Percentiles rank a stretch among this genome's conserved stretches.
Conservation (phyloP, 805 yeast genomes). For the Starmera amethionina region DNA sequence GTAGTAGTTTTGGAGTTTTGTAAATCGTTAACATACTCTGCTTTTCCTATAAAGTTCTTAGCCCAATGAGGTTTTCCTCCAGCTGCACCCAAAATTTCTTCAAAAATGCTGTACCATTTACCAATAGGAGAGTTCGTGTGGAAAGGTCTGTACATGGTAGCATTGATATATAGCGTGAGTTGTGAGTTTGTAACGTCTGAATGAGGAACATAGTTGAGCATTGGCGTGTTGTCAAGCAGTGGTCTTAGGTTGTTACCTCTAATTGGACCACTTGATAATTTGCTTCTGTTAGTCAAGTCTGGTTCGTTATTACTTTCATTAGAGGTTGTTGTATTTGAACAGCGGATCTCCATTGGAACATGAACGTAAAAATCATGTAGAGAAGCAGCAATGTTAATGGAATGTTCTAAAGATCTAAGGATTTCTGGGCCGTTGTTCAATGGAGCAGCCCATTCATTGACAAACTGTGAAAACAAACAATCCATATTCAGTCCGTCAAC, state of each 20-base stretch:
- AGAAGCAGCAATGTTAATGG: conserved; percentile 49
- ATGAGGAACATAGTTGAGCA: conserved; percentile 43
- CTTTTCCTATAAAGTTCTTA: conserved; percentile 73
- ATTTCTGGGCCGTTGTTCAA: conserved; percentile 67
- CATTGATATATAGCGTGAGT: conserved; percentile 79
- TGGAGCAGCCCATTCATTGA: conserved; percentile 97
- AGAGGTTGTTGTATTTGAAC: conserved; percentile 65
- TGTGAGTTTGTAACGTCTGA: conserved; percentile 51
- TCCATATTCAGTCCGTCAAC: conserved; percentile 92
- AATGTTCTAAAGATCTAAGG: conserved; percentile 50
- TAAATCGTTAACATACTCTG: conserved; percentile 20
- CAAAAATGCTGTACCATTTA: conserved; percentile 80
- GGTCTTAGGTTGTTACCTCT: conserved; percentile 82
- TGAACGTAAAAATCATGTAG: conserved; percentile 71
- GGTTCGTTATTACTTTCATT: conserved; percentile 21
- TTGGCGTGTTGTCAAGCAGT: conserved; percentile 71
- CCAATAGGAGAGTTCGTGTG: conserved; percentile 59
- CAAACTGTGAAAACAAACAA: conserved; percentile 88
- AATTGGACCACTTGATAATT: conserved; percentile 63
- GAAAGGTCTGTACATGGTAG: conserved; percentile 96
- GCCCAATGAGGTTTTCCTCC: conserved; percentile 99
- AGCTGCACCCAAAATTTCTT: conserved; percentile 60
- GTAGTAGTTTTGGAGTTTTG: conserved; percentile 23
- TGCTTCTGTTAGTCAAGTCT: conserved; percentile 42
- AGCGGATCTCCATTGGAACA: conserved; percentile 91